Conservation (phyloP, 1,284 basidiomycete species). For the Caloboletus inedulis region DNA sequence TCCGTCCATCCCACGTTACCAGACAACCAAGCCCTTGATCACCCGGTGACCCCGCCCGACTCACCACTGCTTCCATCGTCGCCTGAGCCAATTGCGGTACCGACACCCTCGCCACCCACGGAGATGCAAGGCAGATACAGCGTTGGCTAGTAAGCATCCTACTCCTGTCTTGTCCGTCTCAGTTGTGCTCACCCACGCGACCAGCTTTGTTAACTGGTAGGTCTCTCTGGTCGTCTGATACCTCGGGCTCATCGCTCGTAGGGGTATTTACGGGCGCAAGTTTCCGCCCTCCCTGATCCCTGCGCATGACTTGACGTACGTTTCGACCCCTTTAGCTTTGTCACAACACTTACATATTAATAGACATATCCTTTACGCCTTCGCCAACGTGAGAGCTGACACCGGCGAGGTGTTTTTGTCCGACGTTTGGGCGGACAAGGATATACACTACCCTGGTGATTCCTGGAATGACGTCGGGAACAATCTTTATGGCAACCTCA, state of each 20-base stretch:
- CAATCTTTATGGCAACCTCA: slow-evolving; percentile 94
- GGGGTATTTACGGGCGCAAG: slow-evolving; percentile 96
- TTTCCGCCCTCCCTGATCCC: slow-evolving; percentile 83
- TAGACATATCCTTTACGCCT: slow-evolving; percentile 84
- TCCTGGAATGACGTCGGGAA: slow-evolving; percentile 83
- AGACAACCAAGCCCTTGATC: slow-evolving; percentile 16
- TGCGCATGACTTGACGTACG: slow-evolving; percentile 78
- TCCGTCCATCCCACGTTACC: slow-evolving; percentile 6
- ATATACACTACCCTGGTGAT: slow-evolving; percentile 84
- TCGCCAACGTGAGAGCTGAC: slow-evolving; percentile 82
- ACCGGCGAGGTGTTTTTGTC: slow-evolving; percentile 85
- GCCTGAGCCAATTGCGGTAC: neutral
- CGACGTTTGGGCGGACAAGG: slow-evolving; percentile 91
- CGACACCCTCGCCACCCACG: slow-evolving; percentile 16
- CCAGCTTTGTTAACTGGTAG: slow-evolving; percentile 76
- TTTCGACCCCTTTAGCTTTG: slow-evolving; percentile 18
- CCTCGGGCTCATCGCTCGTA: slow-evolving; percentile 28
- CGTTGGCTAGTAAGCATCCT: slow-evolving; percentile 70
- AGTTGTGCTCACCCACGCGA: slow-evolving; percentile 8
- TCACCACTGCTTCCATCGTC: slow-evolving; percentile 10
- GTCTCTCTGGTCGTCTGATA: slow-evolving; percentile 8
- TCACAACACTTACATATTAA: slow-evolving; percentile 10
- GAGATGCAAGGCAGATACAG: slow-evolving; percentile 57
- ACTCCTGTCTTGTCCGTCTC: slow-evolving; percentile 2
- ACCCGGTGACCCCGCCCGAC: slow-evolving; percentile 9